Percentiles rank a stretch among this genome's conserved stretches.
Conservation (phyloP, 495 filamentous ascomycete genomes). For the Aspergillus kassunensis region DNA sequence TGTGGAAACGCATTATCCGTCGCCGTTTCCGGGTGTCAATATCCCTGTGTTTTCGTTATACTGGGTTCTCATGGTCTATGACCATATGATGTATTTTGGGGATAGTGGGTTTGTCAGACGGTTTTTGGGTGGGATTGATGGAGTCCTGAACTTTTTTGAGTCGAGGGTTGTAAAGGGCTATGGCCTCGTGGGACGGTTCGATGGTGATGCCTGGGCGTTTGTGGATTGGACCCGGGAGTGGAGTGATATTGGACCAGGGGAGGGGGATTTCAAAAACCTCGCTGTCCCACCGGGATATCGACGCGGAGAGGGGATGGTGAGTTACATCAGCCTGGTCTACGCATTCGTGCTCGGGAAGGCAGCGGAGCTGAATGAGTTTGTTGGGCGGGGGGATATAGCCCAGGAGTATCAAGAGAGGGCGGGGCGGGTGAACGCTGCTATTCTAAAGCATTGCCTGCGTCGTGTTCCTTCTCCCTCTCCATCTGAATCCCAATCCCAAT, state of each 20-base stretch:
- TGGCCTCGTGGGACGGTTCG: constrained; percentile 22
- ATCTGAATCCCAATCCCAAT: no score
- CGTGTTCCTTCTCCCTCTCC: no score
- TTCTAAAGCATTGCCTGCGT: constrained; percentile 17
- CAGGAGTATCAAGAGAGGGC: constrained; percentile 19
- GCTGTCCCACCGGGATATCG: constrained; percentile 20
- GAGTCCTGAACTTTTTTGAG: constrained; percentile 22
- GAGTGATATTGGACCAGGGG: constrained; percentile 14
- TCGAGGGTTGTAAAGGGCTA: constrained; percentile 2
- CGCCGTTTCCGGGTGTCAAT: constrained; percentile 16
- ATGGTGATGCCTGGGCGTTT: constrained; percentile 24
- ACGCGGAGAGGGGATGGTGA: constrained; percentile 3
- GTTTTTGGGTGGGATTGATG: constrained; percentile 21
- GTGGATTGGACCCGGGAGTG: constrained; percentile 27
- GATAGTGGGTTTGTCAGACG: constrained; percentile 13
- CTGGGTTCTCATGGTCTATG: constrained; percentile 22
- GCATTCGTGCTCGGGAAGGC: constrained; percentile 16
- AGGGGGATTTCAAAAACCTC: constrained; percentile 13
- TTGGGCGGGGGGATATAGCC: constrained; percentile 14
- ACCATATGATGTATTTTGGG: constrained; percentile 22
- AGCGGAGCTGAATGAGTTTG: constrained; percentile 16
- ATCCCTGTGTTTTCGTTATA: constrained; percentile 28
- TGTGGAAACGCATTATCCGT: constrained; percentile 23
- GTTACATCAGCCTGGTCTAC: constrained; percentile 20
- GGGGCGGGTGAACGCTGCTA: constrained; percentile 12